These are phyloP conservation scores for Xylaria sp. DNA, from an alignment of 2,329 filamentous ascomycete genomes.

Conservation along the genomic window DNA sequence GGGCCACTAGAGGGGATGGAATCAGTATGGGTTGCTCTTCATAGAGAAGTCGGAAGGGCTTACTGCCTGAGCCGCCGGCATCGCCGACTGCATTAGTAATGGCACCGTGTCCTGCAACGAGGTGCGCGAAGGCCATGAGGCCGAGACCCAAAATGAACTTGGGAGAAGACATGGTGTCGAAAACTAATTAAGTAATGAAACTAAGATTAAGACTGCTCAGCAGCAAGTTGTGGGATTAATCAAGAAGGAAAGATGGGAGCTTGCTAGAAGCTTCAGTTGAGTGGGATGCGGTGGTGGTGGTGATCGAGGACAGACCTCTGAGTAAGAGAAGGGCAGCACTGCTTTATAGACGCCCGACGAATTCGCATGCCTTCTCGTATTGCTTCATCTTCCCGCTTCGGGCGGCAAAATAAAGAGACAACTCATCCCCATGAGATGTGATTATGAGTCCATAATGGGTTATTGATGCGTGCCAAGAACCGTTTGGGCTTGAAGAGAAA, in stretches of 20 bases:
- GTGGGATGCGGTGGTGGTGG: slow-evolving; percentile 18
- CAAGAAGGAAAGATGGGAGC: slow-evolving; percentile 6
- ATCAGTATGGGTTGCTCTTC: slow-evolving; percentile 6
- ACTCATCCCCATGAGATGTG: neutral
- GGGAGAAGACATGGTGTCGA: slow-evolving; percentile 45
- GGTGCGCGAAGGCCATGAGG: slow-evolving; percentile 63
- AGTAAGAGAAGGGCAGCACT: slow-evolving; percentile 8
- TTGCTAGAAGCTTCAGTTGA: slow-evolving; percentile 26
- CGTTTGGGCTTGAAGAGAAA: slow-evolving; percentile 1
- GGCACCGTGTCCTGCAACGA: slow-evolving; percentile 70
- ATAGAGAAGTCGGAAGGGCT: neutral
- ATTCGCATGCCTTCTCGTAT: neutral
- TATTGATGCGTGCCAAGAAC: slow-evolving; percentile 6
- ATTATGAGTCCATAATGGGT: neutral
- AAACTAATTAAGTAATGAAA: slow-evolving; percentile 7
- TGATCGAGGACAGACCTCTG: slow-evolving; percentile 2
- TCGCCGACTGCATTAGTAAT: slow-evolving; percentile 69
- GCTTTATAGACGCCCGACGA: slow-evolving; percentile 29
- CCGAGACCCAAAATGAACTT: slow-evolving; percentile 53
- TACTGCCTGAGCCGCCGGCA: slow-evolving; percentile 65
- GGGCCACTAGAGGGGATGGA: slow-evolving; percentile 49
- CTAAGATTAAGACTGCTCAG: slow-evolving; percentile 41
- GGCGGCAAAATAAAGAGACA: neutral
- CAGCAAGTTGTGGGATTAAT: slow-evolving; percentile 33
- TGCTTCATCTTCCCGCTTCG: slow-evolving; percentile 1